These are phyloP conservation scores for Maudiozyma humilis DNA, from an alignment of 1,139 yeast genomes.

Conservation along the genomic window DNA sequence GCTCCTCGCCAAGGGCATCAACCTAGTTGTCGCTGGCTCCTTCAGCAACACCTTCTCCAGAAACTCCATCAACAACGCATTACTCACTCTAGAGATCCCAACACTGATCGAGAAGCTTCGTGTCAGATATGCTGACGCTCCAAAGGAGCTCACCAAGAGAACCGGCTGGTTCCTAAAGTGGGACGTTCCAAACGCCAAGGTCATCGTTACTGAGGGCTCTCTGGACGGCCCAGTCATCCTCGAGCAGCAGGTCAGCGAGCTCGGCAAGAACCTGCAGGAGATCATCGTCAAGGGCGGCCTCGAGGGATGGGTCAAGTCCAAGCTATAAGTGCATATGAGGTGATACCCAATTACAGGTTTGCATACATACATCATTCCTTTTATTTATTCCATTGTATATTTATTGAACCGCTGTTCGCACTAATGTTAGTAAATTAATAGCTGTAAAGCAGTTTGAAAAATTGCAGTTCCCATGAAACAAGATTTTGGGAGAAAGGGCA, in stretches of 20 bases:
- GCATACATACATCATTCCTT: not conserved
- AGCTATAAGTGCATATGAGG: conserved; percentile 38
- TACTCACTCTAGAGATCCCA: conserved; percentile 89
- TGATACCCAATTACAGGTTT: too few relatives aligned
- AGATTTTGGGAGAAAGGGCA: too few relatives aligned
- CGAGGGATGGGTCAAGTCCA: conserved; percentile 94
- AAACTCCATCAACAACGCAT: conserved; percentile 91
- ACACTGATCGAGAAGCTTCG: conserved; percentile 70
- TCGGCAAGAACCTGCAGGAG: conserved; percentile 91
- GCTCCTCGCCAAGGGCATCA: conserved; percentile 86
- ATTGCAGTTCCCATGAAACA: too few relatives aligned
- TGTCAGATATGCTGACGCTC: conserved; percentile 47
- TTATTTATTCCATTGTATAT: not conserved
- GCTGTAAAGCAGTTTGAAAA: too few relatives aligned
- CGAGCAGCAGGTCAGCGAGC: conserved; percentile 85
- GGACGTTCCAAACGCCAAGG: conserved; percentile 83
- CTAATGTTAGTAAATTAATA: too few relatives aligned
- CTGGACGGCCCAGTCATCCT: conserved; percentile 51
- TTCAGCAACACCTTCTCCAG: conserved; percentile 94
- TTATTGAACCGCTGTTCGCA: not conserved
- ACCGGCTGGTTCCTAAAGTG: conserved; percentile 90
- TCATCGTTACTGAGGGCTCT: conserved; percentile 60
- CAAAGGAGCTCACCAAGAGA: conserved; percentile 72
- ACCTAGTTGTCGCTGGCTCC: conserved; percentile 90
- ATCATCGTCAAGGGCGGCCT: conserved; percentile 95